Evolutionary conservation across 2,329 filamentous ascomycete genomes (phyloP), one percentile per base, ranked within the genome.

Genomic region (Fusarium avenaceum): DNA sequence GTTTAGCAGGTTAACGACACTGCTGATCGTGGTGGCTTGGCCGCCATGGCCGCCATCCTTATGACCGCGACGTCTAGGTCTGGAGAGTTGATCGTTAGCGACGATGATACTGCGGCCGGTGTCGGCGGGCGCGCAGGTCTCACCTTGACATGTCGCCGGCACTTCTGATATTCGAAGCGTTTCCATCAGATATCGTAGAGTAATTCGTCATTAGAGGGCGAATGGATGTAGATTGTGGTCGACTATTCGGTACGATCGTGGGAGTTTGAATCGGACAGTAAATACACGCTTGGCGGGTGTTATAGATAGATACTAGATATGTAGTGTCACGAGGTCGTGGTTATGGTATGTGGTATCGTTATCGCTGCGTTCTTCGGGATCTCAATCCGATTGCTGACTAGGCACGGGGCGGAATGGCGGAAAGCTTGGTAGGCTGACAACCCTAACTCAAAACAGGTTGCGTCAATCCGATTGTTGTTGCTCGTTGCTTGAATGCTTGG

Each of bases 1-100:
- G 80, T 99, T 99, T 69, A 98, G 86, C 69, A 99, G 85, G 79
- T 99, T 99, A 81, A 98, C 91, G 70, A 96, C 91, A 77, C 94
- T 97, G 82, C 94, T 97, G 54, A 91, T 79, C 89, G 92, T 97
- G 72, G 92, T 92, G 72, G 96, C 96, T 76, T 94, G 88, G 55
- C 96, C 94, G 24, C 77, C 77, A 61, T 78, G 75, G 63, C 91
- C 91, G 57, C 85, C 87, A 79, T 92, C 89, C 81, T 94, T 94
- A 74, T 90, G 89, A 67, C 86, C 87, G 75, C 89, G 83, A 72
- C 85, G 82, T 77, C 89, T 87, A 75, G 80, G 79, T 79, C 86
- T 87, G 63, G n/a, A 46, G 24, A 38, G 48, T 32, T 26, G 8
- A 15, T 38, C 30, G 63, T 74, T 54, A 74, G 72, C 48, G 52